Conservation (phyloP, 1,284 basidiomycete species). For the Omphalotus olearius region DNA sequence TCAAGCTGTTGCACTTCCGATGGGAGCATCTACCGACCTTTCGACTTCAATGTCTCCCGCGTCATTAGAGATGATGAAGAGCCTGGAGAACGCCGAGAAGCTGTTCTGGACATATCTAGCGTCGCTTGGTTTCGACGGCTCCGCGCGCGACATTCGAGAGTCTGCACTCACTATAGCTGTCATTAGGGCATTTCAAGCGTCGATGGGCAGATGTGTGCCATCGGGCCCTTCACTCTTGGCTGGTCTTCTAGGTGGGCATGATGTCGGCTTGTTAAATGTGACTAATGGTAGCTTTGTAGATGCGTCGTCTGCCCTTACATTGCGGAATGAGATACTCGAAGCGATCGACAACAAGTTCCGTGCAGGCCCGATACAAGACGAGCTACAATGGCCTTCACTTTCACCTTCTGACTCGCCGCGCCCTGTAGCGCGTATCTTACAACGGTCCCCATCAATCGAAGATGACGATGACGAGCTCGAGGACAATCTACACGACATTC, state of each 20-base stretch:
- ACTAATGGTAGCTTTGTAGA: constrained; percentile 36
- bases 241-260: constrained; percentile 59
- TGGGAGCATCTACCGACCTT: constrained; percentile 61
- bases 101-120: constrained; percentile 66
- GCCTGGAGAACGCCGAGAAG: constrained; percentile 63
- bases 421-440: constrained; percentile 18
- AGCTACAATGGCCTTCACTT: constrained; percentile 66
- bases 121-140: constrained; percentile 54
- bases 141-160: constrained; percentile 68
- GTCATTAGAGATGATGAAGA: constrained; percentile 57
- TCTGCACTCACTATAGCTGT: constrained; percentile 67
- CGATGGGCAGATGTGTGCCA: constrained; percentile 58
- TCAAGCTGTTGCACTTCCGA: constrained; percentile 79
- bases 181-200: constrained; percentile 74
- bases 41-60: constrained; percentile 34
- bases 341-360: constrained; percentile 64
- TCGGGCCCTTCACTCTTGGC: constrained; percentile 53
- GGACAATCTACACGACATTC: constrained; percentile 28
- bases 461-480: constrained; percentile 26
- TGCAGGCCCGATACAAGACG: constrained; percentile 38
- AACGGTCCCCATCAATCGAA: neutral
- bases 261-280: neutral
- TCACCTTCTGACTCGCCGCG: constrained; percentile 37
- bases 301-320: constrained; percentile 66
- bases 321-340: constrained; percentile 78